Percentiles rank a stretch among this genome's conserved stretches.
Conservation (phyloP, 164 flowering plant genomes). For the Magnolia kwangsiensis region DNA sequence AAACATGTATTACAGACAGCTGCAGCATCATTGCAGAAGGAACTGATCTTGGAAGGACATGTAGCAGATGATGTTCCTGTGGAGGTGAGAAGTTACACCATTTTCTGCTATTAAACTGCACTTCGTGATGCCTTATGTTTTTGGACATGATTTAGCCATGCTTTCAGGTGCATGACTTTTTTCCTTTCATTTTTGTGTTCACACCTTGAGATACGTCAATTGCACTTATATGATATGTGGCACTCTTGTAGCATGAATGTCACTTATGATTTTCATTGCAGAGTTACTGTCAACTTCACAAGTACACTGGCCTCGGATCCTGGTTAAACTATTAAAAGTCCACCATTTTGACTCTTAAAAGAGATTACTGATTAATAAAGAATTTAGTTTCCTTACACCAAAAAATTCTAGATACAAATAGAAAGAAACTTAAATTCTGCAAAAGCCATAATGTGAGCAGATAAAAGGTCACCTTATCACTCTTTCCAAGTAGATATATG, state of each 20-base stretch:
- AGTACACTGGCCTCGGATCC: neutral
- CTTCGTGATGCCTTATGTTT: neutral
- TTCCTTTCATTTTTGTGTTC: neutral
- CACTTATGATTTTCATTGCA: neutral
- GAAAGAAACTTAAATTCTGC: neutral
- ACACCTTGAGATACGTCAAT: neutral
- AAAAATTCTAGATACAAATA: neutral
- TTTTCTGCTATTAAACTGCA: neutral
- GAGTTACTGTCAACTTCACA: neutral
- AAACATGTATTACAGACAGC: conserved; percentile 97
- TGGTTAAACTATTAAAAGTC: neutral
- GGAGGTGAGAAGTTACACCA: conserved; percentile 48
- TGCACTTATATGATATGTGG: neutral
- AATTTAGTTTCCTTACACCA: neutral
- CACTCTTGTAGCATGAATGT: neutral
- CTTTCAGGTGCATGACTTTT: neutral
- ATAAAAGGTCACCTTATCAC: neutral
- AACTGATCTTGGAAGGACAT: conserved; percentile 74
- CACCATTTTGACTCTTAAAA: neutral
- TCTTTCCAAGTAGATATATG: neutral
- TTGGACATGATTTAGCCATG: neutral
- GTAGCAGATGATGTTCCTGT: conserved; percentile 83
- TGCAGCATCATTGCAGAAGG: conserved; percentile 82
- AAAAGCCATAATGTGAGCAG: neutral
- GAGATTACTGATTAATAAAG: neutral